phyloP scores from a whole-genome alignment of 768 basidiomycete species.

The Leccinum broughii region DNA sequence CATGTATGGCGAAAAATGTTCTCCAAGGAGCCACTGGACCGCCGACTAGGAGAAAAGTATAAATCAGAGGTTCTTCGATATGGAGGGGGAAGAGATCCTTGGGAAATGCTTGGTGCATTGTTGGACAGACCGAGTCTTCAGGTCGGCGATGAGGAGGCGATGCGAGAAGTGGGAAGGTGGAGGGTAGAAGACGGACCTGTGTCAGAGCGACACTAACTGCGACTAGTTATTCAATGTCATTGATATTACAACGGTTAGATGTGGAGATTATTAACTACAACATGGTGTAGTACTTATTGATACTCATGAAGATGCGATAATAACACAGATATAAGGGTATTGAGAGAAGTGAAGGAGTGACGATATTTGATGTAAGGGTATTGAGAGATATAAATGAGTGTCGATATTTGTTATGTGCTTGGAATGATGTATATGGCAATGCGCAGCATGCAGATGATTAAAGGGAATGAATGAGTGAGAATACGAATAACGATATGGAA shows the following conservation, averaged over 20 bases:
- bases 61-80: slow-evolving; percentile 72
- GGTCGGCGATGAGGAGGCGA: slow-evolving; percentile 74
- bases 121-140: slow-evolving; percentile 65
- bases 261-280: neutral
- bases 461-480: neutral
- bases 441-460: neutral
- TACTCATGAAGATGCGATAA: neutral
- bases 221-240: neutral
- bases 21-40: slow-evolving; percentile 58
- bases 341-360: neutral
- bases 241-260: slow-evolving; percentile 3
- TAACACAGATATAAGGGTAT: slow-evolving; percentile 1
- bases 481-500: slow-evolving; percentile 24
- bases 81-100: slow-evolving; percentile 92
- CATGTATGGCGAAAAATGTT: slow-evolving; percentile 87
- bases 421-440: neutral
- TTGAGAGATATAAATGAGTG: no score
- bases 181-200: slow-evolving; percentile 73
- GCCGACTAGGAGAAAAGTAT: slow-evolving; percentile 79
- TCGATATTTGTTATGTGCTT: neutral
- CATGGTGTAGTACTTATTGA: neutral
- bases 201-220: slow-evolving; percentile 54
- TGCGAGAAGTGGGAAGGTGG: slow-evolving; percentile 92
- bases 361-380: neutral
- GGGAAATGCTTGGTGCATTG: slow-evolving; percentile 83